A percentile compares a stretch with the other conserved stretches of the same genome.
Evolutionary conservation across 306 rosid species (phyloP).

Genomic region (Hippophae gyantsensis): DNA sequence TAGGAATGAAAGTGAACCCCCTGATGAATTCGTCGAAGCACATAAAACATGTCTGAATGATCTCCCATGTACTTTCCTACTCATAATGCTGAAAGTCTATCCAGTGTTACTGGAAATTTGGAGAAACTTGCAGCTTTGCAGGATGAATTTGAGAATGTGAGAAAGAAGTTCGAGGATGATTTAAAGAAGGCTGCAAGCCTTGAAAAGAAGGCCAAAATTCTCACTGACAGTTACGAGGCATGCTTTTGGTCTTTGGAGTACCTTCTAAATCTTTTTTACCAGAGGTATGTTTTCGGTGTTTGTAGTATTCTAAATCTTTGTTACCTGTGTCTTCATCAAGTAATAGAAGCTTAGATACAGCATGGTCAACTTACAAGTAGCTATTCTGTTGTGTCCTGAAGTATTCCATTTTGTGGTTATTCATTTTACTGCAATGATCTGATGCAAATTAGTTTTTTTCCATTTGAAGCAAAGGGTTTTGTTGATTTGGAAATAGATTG

Average conservation of each 20-base stretch:
- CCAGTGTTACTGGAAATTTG: conserved; percentile 78
- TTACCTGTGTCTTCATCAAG: not conserved
- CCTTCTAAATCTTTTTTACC: not conserved
- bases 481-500: too few species aligned
- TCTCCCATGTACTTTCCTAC: conserved; percentile 78
- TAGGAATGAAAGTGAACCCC: conserved; percentile 75
- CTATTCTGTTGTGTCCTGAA: too few species aligned
- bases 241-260: conserved; percentile 11
- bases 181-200: conserved; percentile 59
- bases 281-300: too few species aligned
- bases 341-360: too few species aligned
- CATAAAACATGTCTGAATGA: conserved; percentile 71
- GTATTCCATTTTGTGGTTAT: too few species aligned
- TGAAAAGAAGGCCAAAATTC: conserved; percentile 67
- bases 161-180: conserved; percentile 66
- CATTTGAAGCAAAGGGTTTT: too few species aligned
- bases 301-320: too few species aligned
- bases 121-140: conserved; percentile 89
- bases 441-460: too few species aligned
- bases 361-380: too few species aligned
- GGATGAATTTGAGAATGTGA: conserved; percentile 67
- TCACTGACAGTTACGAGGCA: conserved; percentile 92
- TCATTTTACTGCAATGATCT: too few species aligned
- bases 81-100: conserved; percentile 66
- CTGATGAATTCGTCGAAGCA: conserved; percentile 82